Percentiles rank a stretch among this genome's conserved stretches.
These are phyloP conservation scores for Penicillium antarcticum DNA, from an alignment of 495 filamentous ascomycete genomes.

Conservation along the genomic window DNA sequence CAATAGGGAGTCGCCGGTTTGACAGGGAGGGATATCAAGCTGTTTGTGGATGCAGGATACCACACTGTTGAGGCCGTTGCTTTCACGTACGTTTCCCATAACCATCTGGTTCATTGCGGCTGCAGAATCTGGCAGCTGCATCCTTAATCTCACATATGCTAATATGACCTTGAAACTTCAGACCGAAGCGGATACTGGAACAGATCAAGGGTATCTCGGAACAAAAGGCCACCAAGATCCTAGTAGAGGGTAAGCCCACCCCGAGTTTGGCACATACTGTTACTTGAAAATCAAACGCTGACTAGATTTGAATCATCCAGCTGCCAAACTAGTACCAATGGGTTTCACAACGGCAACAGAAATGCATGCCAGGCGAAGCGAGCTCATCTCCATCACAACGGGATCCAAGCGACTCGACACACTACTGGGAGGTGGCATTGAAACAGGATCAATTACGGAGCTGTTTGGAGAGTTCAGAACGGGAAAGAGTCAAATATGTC, in stretches of 20 bases:
- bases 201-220: constrained; percentile 98
- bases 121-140: neutral
- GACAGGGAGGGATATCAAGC: constrained; percentile 90
- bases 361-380: constrained; percentile 94
- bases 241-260: constrained; percentile 69
- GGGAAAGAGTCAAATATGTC: constrained; percentile 97
- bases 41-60: constrained; percentile 86
- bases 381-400: constrained; percentile 95
- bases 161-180: constrained; percentile 17
- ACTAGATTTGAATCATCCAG: constrained; percentile 35
- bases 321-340: constrained; percentile 95
- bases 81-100: constrained; percentile 62
- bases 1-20: constrained; percentile 73
- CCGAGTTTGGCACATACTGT: neutral
- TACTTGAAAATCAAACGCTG: neutral
- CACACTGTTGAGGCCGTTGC: constrained; percentile 94
- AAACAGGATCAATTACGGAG: constrained; percentile 98
- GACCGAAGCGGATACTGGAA: constrained; percentile 77
- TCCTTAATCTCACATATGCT: neutral
- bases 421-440: constrained; percentile 87
- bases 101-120: neutral
- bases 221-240: constrained; percentile 90
- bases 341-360: constrained; percentile 99
- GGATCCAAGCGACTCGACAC: constrained; percentile 97
- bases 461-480: constrained; percentile 98